These are phyloP conservation scores for Saccharomyces uvarum DNA, from an alignment of 1,139 yeast species.

Conservation along the genomic window DNA sequence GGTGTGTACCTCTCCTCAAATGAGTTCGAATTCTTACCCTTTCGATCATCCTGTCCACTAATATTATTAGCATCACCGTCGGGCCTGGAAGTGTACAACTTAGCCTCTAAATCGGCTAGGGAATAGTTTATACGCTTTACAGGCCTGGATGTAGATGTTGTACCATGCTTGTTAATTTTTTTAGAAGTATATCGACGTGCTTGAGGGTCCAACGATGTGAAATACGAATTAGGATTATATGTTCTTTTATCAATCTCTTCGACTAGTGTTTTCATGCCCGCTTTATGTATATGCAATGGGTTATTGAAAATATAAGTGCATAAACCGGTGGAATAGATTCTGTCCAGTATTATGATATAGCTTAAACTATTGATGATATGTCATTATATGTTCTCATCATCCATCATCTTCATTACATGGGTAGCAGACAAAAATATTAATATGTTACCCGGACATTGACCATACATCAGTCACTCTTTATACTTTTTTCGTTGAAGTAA, in stretches of 20 bases:
- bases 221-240: constrained; percentile 30
- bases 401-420: background rate
- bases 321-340: background rate
- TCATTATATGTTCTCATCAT: background rate
- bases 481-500: background rate
- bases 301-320: background rate
- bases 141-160: constrained; percentile 18
- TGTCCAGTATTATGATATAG: too few species aligned
- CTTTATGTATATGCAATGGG: background rate
- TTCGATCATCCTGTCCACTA: constrained; percentile 2
- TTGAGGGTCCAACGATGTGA: constrained; percentile 25
- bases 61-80: constrained; percentile 8
- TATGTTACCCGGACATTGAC: background rate
- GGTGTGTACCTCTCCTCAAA: constrained; percentile 23
- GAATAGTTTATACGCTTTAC: constrained; percentile 31
- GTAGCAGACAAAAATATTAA: too few species aligned
- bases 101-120: constrained; percentile 30
- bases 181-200: constrained; percentile 12
- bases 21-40: constrained; percentile 8
- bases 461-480: background rate
- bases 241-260: constrained; percentile 31
- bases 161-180: constrained; percentile 9
- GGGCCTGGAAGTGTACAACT: constrained; percentile 19
- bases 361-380: background rate
- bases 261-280: constrained; percentile 12